Conservation (phyloP, 352 stramenopile species). For the Phytophthora constricta region DNA sequence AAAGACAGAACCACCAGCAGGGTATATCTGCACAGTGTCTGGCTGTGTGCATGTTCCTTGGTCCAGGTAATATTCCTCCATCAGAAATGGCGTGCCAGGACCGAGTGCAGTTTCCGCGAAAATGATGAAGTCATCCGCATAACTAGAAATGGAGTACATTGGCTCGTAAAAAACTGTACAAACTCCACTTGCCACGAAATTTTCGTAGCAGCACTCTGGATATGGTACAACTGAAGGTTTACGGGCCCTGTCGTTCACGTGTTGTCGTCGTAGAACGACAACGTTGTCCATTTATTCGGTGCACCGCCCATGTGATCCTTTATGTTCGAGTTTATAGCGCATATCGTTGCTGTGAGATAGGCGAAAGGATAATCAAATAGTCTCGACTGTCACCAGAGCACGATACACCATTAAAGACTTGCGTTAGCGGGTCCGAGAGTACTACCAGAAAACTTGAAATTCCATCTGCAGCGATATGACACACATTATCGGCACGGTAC, state of each 20-base stretch:
- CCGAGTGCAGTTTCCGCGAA: no score
- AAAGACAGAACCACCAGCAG: no score
- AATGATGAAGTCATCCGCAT: no score
- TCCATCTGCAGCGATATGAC: neutral
- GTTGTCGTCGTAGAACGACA: neutral
- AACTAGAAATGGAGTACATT: no score
- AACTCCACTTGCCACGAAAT: neutral
- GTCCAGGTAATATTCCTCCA: no score
- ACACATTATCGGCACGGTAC: neutral
- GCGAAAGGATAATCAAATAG: neutral
- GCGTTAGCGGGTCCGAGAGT: no score
- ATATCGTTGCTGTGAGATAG: neutral
- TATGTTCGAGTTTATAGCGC: neutral
- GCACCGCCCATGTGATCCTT: neutral
- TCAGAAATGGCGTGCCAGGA: no score
- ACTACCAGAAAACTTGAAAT: neutral
- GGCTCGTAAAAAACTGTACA: neutral
- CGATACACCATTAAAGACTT: neutral
- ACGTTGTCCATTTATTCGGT: neutral
- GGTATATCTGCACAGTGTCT: no score
- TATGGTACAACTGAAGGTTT: neutral
- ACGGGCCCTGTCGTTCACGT: neutral
- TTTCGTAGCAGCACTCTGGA: neutral
- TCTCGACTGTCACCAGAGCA: neutral
- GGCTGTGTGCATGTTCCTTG: no score